A percentile compares a stretch with the other conserved stretches of the same genome.
These are phyloP conservation scores for Chrysanthemum seticuspe DNA, from an alignment of 129 eudicot genomes.

Conservation along the genomic window DNA sequence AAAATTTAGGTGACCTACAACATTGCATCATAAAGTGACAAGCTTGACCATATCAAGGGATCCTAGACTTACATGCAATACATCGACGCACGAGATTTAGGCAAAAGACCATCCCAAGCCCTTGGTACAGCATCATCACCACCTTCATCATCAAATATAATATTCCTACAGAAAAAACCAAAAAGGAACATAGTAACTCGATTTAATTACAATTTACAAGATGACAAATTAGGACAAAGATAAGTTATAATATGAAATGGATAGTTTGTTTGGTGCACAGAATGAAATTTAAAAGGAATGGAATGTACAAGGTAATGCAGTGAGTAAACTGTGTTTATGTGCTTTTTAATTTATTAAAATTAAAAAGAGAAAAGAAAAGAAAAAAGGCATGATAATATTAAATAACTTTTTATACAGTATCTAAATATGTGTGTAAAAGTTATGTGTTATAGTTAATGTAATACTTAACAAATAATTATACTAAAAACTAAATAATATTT, in stretches of 20 bases:
- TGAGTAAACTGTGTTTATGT: no score
- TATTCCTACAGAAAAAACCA: slow-evolving; percentile 44
- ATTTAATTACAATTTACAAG: not conserved
- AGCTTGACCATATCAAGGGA: slow-evolving; percentile 16
- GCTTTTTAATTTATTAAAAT: no score
- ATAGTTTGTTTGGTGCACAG: not conserved
- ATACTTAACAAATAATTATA: no score
- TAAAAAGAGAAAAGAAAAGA: no score
- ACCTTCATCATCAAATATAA: slow-evolving; percentile 37
- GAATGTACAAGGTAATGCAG: no score
- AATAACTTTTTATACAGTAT: no score
- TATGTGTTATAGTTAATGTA: no score
- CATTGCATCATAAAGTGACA: not conserved
- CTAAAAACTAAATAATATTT: no score
- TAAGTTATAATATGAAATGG: not conserved
- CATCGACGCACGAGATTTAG: slow-evolving; percentile 63
- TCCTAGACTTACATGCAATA: slow-evolving; percentile 70
- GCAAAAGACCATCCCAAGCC: slow-evolving; percentile 76
- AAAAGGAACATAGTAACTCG: not conserved
- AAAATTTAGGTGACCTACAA: not conserved
- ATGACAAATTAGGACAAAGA: slow-evolving; percentile 1
- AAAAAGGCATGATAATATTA: no score
- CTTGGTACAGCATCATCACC: slow-evolving; percentile 34
- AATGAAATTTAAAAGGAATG: no score
- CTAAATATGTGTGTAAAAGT: no score